Evolutionary conservation across 2,329 filamentous ascomycete species (phyloP).

Genomic region (Clarireedia homoeocarpa): DNA sequence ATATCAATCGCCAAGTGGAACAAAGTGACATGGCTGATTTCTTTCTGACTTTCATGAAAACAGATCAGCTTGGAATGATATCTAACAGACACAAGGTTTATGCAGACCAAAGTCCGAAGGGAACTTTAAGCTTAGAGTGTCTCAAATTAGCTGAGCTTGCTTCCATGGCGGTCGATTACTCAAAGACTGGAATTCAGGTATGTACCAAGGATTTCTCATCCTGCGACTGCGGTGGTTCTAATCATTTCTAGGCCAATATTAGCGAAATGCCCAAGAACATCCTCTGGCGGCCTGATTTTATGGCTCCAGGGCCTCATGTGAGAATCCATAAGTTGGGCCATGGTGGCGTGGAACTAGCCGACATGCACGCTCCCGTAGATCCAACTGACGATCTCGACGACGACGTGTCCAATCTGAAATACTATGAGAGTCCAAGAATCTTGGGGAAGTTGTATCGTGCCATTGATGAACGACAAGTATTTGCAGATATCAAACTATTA

Average conservation of each 20-base stretch:
- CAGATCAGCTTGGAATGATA: conserved; percentile 58
- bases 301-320: conserved; percentile 40
- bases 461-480: conserved; percentile 65
- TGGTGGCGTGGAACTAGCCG: conserved; percentile 4
- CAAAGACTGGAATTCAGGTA: conserved; percentile 62
- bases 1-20: conserved; percentile 54
- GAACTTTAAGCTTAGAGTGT: conserved; percentile 47
- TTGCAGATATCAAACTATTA: conserved; percentile 22
- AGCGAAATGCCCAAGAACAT: conserved; percentile 20
- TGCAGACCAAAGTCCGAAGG: conserved; percentile 47
- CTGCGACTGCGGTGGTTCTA: background rate
- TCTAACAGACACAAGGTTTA: conserved; percentile 56
- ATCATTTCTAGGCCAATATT: conserved; percentile 20
- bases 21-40: conserved; percentile 67
- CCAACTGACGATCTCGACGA: conserved; percentile 40
- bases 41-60: conserved; percentile 71
- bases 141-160: conserved; percentile 51
- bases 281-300: conserved; percentile 42
- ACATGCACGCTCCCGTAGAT: conserved; percentile 3
- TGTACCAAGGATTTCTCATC: conserved; percentile 8
- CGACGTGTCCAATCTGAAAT: conserved; percentile 42
- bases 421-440: conserved; percentile 60
- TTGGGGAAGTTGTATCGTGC: conserved; percentile 64
- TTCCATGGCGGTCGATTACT: conserved; percentile 68
- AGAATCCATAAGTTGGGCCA: conserved; percentile 33